A percentile compares a stretch with the other conserved stretches of the same genome.
Conservation (phyloP, 352 stramenopile genomes). For the Globisporangium orthogonon region DNA sequence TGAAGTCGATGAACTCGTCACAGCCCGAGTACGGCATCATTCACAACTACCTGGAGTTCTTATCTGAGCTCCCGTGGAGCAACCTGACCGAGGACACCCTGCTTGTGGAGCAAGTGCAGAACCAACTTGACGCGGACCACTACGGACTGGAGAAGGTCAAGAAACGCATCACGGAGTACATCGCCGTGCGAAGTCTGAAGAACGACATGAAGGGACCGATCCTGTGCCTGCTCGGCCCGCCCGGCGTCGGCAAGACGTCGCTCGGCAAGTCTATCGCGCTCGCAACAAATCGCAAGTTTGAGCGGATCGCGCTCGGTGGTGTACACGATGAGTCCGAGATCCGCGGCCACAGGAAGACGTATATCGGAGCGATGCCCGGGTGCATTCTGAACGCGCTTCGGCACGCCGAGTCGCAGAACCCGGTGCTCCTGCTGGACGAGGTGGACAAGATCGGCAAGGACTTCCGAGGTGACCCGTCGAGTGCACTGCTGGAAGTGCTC, state of each 20-base stretch:
- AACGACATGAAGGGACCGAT: constrained; percentile 83
- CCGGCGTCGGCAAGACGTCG: constrained; percentile 82
- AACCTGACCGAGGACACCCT: constrained; percentile 47
- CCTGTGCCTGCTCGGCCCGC: constrained; percentile 82
- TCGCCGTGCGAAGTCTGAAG: constrained; percentile 77
- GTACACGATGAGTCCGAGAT: constrained; percentile 85
- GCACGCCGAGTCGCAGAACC: constrained; percentile 69
- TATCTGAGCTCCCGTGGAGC: constrained; percentile 67
- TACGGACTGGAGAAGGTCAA: constrained; percentile 83
- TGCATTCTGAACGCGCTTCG: constrained; percentile 77
- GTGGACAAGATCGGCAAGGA: constrained; percentile 81
- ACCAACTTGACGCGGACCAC: constrained; percentile 70
- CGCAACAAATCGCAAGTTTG: constrained; percentile 69
- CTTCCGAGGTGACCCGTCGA: constrained; percentile 56
- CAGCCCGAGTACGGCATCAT: constrained; percentile 75
- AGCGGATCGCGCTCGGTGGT: constrained; percentile 67
- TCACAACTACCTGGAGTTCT: constrained; percentile 82
- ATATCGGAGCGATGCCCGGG: constrained; percentile 83
- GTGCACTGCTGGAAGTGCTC: constrained; percentile 79
- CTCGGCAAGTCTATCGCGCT: constrained; percentile 74
- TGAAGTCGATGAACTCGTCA: constrained; percentile 70
- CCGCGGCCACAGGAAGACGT: constrained; percentile 80
- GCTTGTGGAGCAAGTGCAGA: constrained; percentile 43
- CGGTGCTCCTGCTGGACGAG: constrained; percentile 84
- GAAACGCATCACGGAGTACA: constrained; percentile 84